These are phyloP conservation scores for Silene coronaria DNA, from an alignment of 179 eudicot genomes.

Conservation along the genomic window DNA sequence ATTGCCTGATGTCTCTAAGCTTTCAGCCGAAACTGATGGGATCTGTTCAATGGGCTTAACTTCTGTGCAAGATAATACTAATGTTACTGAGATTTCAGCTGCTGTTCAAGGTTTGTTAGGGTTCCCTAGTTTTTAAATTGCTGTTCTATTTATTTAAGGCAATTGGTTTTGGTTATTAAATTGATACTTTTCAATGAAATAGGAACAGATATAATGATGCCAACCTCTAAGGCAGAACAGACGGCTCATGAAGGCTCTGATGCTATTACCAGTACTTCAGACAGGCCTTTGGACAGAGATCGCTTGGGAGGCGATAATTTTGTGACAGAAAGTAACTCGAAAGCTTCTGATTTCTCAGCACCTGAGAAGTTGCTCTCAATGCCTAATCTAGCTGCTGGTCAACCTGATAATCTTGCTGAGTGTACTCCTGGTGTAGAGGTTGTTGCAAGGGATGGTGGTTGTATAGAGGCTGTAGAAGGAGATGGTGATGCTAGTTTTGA, in stretches of 20 bases:
- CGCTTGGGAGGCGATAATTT: constrained; percentile 18
- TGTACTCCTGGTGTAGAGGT: constrained; percentile 43
- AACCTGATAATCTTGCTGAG: constrained; percentile 32
- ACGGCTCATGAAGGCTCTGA: constrained; percentile 22
- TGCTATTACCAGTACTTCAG: constrained; percentile 23
- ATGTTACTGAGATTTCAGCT: constrained; percentile 26
- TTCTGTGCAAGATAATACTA: constrained; percentile 28
- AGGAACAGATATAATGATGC: constrained; percentile 22
- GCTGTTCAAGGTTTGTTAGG: constrained; percentile 41
- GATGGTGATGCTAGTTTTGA: constrained; percentile 42
- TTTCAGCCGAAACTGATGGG: constrained; percentile 25
- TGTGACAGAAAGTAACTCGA: constrained; percentile 29
- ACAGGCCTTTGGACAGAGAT: constrained; percentile 30
- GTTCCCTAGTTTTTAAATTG: constrained; percentile 5
- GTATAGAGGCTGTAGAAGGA: constrained; percentile 22
- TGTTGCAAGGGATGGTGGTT: constrained; percentile 30
- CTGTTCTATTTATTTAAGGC: not conserved
- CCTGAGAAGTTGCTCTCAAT: constrained; percentile 30
- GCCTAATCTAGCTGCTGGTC: constrained; percentile 38
- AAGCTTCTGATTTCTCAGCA: constrained; percentile 33
- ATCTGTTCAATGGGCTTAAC: constrained; percentile 21
- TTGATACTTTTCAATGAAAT: constrained; percentile 10
- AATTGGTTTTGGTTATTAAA: not conserved
- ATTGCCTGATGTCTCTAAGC: constrained; percentile 20
- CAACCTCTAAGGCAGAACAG: constrained; percentile 22